Base-by-base conservation (phyloP, 2,329 filamentous ascomycete genomes). In the Hypoxylon sp. region DNA sequence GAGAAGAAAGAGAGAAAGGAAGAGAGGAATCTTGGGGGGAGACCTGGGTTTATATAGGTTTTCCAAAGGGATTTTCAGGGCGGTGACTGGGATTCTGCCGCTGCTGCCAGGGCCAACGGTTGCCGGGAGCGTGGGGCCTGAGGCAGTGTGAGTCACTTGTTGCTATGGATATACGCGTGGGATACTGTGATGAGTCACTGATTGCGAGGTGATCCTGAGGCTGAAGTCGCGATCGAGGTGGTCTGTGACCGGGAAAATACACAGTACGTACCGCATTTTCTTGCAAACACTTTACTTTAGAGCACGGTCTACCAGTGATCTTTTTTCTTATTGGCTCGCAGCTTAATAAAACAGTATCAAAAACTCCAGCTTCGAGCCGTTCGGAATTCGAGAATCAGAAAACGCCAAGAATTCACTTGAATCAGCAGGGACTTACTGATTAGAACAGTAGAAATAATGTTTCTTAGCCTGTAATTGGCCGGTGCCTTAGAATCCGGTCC, bases 61-160 rank as follows among this genome's bases (percentile, higher is more conserved):
- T 23, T 23, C 23, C 23, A 23, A 23, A 5, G 23, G 11, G 17
- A 23, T 14, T 17, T 2, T 5, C 3, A 53, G 50, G 34, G 52
- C 36, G 51, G 52, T 45, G 4, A 45, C 6, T n/a, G 17, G 32
- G 28, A 7, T 53, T 53, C 32, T 53, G 21, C 36, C 21, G 21
- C 30, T 9, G 9, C 4, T 41, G 17, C 38, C 17, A 10, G 3
- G 17, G 17, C 17, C 17, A 43, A 17, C 17, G 11, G 38, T 21
- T 43, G 38, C 17, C 38, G 9, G 38, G 6, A 17, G 38, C 38
- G 38, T 17, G 7, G 38, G 38, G n/a, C 38, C 17, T 17, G 21
- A 30, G 14, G 25, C 17, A 6, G 1, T 25, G n/a, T 28, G 25
- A 17, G 14, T 30, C 38, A 43, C 38, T 17, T 10, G 38, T 19